A percentile compares a stretch with the other conserved stretches of the same genome.
Evolutionary conservation across 768 basidiomycete species (phyloP).

Genomic region (Auricularia auricula-judae): DNA sequence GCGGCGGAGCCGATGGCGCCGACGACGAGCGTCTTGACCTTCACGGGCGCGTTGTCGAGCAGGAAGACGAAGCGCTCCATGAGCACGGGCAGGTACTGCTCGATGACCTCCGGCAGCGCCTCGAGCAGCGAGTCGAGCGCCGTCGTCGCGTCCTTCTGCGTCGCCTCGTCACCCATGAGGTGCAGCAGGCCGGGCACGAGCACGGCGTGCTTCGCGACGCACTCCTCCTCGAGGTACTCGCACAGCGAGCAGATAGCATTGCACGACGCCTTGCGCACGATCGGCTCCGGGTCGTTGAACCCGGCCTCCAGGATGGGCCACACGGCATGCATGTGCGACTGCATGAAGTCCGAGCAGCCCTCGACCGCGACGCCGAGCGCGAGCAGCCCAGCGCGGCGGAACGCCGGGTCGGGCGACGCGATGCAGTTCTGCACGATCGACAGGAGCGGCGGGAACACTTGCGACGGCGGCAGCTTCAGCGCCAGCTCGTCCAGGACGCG

Average conservation of each 20-base stretch:
- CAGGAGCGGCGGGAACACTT: constrained; percentile 72
- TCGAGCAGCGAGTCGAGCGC: constrained; percentile 95
- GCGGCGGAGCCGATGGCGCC: constrained; percentile 98
- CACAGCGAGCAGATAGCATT: constrained; percentile 91
- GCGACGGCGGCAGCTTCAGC: constrained; percentile 83
- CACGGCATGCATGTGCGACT: constrained; percentile 68
- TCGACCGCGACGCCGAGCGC: constrained; percentile 93
- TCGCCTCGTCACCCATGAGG: constrained; percentile 74
- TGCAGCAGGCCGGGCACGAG: constrained; percentile 88
- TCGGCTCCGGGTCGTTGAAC: constrained; percentile 69
- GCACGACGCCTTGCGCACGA: constrained; percentile 92
- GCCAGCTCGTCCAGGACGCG: constrained; percentile 90
- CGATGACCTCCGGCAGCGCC: constrained; percentile 82
- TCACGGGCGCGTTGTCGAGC: constrained; percentile 74
- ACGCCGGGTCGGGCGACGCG: constrained; percentile 60
- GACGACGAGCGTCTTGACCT: constrained; percentile 88
- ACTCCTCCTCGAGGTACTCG: constrained; percentile 95
- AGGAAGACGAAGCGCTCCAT: constrained; percentile 89
- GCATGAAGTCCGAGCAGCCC: constrained; percentile 97
- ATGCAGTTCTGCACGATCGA: constrained; percentile 77
- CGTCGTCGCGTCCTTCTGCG: constrained; percentile 90
- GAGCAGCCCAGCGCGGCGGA: constrained; percentile 88
- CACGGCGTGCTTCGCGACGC: constrained; percentile 65
- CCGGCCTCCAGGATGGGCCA: constrained; percentile 93
- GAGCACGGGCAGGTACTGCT: constrained; percentile 82